Evolutionary conservation across 2,329 filamentous ascomycete species (phyloP).

Genomic region (Eutypella sp.): DNA sequence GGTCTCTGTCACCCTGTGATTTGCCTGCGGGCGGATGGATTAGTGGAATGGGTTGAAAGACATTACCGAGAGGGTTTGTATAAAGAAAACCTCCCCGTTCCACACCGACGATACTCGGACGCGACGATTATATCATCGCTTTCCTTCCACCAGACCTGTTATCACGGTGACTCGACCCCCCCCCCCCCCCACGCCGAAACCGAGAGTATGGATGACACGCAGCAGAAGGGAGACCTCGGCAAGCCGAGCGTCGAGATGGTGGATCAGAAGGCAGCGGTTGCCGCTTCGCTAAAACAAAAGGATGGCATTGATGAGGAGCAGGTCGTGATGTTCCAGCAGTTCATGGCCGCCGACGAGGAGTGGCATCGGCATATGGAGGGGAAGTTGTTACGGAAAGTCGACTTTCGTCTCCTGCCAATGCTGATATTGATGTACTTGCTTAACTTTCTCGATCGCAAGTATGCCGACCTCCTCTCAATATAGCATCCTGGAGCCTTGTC

Average conservation of each 20-base stretch:
- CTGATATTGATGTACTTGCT: constrained; percentile 52
- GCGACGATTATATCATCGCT: no score
- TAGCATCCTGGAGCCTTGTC: neutral
- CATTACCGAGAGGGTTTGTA: no score
- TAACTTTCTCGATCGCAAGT: constrained; percentile 48
- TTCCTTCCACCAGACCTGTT: no score
- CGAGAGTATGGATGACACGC: neutral
- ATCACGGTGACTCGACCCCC: no score
- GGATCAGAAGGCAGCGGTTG: constrained; percentile 9
- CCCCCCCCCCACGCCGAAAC: no score
- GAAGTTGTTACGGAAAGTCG: constrained; percentile 44
- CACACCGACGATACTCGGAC: no score
- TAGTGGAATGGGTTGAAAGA: no score
- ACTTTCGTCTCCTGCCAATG: constrained; percentile 46
- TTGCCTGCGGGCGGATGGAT: no score
- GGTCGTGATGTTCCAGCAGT: constrained; percentile 18
- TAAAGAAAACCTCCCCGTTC: no score
- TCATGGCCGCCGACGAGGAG: constrained; percentile 19
- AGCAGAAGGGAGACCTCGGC: neutral
- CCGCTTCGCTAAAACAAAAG: constrained; percentile 1
- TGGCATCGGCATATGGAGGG: constrained; percentile 26
- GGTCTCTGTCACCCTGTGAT: no score
- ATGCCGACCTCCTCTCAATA: constrained; percentile 7
- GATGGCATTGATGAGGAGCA: constrained; percentile 20
- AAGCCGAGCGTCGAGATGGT: constrained; percentile 6